phyloP scores from a whole-genome alignment of 768 basidiomycete genomes.

The Kwoniella europaea region DNA sequence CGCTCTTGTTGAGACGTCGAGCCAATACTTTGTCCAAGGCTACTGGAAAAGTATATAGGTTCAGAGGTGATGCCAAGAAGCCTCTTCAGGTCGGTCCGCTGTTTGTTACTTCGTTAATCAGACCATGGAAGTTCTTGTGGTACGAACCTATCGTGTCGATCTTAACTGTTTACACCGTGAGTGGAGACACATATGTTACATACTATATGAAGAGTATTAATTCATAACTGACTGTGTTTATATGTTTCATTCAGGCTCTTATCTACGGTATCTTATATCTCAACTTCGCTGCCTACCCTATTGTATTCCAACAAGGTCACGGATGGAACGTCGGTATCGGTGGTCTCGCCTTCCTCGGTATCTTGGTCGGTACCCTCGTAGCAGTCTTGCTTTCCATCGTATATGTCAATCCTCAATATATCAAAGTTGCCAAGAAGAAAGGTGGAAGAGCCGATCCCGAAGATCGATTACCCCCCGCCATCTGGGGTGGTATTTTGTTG shows the following conservation, averaged over 20 bases:
- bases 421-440: slow-evolving; percentile 47
- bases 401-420: slow-evolving; percentile 58
- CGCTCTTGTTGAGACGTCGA: slow-evolving; percentile 50
- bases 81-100: slow-evolving; percentile 38
- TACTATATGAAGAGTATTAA: too few relatives aligned
- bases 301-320: slow-evolving; percentile 58
- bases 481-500: slow-evolving; percentile 58
- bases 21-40: slow-evolving; percentile 49
- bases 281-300: slow-evolving; percentile 59
- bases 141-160: slow-evolving; percentile 58
- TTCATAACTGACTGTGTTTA: not conserved
- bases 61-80: slow-evolving; percentile 51
- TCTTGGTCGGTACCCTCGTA: slow-evolving; percentile 53
- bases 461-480: slow-evolving; percentile 58
- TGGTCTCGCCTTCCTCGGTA: slow-evolving; percentile 59
- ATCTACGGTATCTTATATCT: slow-evolving; percentile 52
- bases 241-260: slow-evolving; percentile 3
- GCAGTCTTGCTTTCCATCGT: slow-evolving; percentile 47
- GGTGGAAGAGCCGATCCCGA: slow-evolving; percentile 59
- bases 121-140: slow-evolving; percentile 59
- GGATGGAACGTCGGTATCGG: slow-evolving; percentile 60
- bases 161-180: slow-evolving; percentile 53
- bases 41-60: slow-evolving; percentile 56
- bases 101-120: slow-evolving; percentile 50
- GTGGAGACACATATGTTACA: not conserved